Conservation (phyloP, 805 yeast genomes). For the Yamadazyma laniorum region DNA sequence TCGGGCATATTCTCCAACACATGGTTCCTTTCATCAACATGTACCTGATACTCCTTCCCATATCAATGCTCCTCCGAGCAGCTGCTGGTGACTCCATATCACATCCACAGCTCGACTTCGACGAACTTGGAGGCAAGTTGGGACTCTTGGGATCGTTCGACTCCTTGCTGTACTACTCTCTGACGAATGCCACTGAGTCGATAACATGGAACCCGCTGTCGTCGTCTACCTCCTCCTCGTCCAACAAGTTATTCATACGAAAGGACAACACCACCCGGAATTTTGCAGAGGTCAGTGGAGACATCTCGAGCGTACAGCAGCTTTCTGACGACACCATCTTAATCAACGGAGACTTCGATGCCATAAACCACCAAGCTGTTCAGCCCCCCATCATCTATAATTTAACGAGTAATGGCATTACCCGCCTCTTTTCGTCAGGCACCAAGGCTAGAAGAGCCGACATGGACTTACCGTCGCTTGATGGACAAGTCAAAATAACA, state of each 20-base stretch:
- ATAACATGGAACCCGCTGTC: slow-evolving; percentile 17
- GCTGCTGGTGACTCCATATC: neutral
- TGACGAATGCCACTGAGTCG: slow-evolving; percentile 23
- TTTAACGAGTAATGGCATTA: slow-evolving; percentile 22
- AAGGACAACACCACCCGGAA: slow-evolving; percentile 19
- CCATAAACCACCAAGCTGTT: slow-evolving; percentile 25
- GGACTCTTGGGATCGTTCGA: slow-evolving; percentile 34
- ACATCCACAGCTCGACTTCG: slow-evolving; percentile 23
- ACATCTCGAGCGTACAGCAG: slow-evolving; percentile 25
- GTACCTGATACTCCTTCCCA: neutral
- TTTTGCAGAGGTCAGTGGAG: slow-evolving; percentile 33
- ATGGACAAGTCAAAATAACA: slow-evolving; percentile 35
- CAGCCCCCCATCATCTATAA: slow-evolving; percentile 37
- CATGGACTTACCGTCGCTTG: slow-evolving; percentile 17
- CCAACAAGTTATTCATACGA: slow-evolving; percentile 22
- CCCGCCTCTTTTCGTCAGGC: slow-evolving; percentile 20
- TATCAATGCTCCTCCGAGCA: neutral
- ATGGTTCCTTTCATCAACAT: no score
- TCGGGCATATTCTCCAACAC: no score
- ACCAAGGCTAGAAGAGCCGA: slow-evolving; percentile 8
- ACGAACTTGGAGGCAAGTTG: slow-evolving; percentile 25
- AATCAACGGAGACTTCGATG: slow-evolving; percentile 36
- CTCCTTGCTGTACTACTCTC: slow-evolving; percentile 28
- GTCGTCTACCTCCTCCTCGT: neutral
- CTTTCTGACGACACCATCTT: slow-evolving; percentile 29